Percentiles rank a stretch among this genome's conserved stretches.
These are phyloP conservation scores for Lactifluus subvellereus DNA, from an alignment of 768 basidiomycete genomes.

Conservation along the genomic window DNA sequence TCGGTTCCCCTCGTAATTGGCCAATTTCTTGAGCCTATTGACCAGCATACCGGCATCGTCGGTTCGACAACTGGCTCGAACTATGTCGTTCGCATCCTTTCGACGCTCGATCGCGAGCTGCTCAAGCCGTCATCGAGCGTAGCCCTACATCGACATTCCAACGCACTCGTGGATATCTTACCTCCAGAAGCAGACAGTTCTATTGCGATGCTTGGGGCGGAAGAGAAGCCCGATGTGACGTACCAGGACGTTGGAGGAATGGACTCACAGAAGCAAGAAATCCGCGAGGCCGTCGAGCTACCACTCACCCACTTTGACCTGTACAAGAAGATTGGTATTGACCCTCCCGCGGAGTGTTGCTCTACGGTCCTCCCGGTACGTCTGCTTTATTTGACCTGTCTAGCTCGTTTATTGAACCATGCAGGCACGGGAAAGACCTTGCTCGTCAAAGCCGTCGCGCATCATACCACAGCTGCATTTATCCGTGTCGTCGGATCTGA, in stretches of 20 bases:
- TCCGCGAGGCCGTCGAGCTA: conserved; percentile 95
- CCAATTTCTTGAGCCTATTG: conserved; percentile 98
- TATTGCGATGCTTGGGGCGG: conserved; percentile 89
- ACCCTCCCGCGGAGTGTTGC: conserved; percentile 92
- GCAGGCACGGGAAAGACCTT: conserved; percentile 97
- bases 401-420: background rate
- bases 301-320: conserved; percentile 96
- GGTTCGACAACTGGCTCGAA: conserved; percentile 97
- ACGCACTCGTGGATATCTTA: conserved; percentile 95
- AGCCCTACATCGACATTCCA: conserved; percentile 98
- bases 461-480: conserved; percentile 95
- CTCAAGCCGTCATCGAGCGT: conserved; percentile 97
- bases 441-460: conserved; percentile 99
- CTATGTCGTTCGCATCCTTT: conserved; percentile 95
- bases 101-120: conserved; percentile 93
- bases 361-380: conserved; percentile 93
- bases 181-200: conserved; percentile 98
- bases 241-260: conserved; percentile 96
- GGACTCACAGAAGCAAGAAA: conserved; percentile 98
- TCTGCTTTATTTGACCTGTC: background rate
- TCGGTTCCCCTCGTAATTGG: conserved; percentile 98
- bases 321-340: conserved; percentile 99
- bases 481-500: conserved; percentile 98
- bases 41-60: conserved; percentile 94
- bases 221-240: conserved; percentile 91